A percentile compares a stretch with the other conserved stretches of the same genome.
Evolutionary conservation across 257 asterid genomes (phyloP).

Genomic region (Primulina huaijiensis): DNA sequence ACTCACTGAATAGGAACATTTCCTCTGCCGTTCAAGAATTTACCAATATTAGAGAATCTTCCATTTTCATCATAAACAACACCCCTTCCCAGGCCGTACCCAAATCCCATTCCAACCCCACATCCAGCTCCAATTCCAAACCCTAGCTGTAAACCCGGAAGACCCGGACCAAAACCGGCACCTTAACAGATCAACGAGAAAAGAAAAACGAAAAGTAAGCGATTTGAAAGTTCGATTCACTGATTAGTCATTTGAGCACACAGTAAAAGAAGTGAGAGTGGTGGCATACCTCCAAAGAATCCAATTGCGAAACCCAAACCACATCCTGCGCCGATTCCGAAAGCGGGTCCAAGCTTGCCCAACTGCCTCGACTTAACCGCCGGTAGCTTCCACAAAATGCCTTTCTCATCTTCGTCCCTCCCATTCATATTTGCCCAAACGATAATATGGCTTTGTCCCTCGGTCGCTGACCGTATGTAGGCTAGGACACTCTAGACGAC

Average conservation of each 20-base stretch:
- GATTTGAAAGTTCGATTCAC: neutral
- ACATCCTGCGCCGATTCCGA: conserved; percentile 86
- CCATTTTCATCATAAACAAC: conserved; percentile 62
- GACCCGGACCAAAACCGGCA: conserved; percentile 72
- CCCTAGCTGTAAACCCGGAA: conserved; percentile 80
- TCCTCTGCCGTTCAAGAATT: conserved; percentile 30
- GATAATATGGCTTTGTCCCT: too few relatives aligned
- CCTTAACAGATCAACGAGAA: conserved; percentile 38
- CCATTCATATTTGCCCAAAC: conserved; percentile 27
- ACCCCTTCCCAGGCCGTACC: conserved; percentile 81
- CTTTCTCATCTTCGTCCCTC: conserved; percentile 52
- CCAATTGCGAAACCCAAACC: conserved; percentile 81
- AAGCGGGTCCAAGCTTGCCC: conserved; percentile 80
- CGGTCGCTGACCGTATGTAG: too few relatives aligned
- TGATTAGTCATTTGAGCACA: neutral
- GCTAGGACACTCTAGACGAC: too few relatives aligned
- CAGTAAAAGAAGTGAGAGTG: neutral
- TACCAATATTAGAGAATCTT: conserved; percentile 56
- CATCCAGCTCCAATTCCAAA: conserved; percentile 87
- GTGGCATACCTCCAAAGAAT: conserved; percentile 62
- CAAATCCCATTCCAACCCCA: conserved; percentile 85
- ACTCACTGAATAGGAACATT: conserved; percentile 50
- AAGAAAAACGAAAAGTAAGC: neutral
- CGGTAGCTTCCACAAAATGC: conserved; percentile 82
- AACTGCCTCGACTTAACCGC: conserved; percentile 49